These are phyloP conservation scores for Chlorella sorokiniana DNA, from an alignment of 139 green algal genomes.

Conservation along the genomic window DNA sequence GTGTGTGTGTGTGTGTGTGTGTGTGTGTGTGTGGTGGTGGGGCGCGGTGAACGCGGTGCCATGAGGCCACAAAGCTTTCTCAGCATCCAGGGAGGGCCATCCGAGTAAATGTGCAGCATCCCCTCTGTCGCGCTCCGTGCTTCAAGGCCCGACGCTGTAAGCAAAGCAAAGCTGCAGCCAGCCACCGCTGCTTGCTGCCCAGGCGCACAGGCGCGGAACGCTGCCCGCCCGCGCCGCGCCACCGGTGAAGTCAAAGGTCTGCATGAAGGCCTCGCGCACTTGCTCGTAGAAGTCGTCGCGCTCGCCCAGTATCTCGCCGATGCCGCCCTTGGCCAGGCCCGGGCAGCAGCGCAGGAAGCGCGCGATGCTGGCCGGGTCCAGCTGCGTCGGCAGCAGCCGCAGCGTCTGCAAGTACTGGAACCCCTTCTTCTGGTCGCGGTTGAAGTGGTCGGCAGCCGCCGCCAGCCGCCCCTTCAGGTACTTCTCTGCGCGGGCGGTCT, in stretches of 20 bases:
- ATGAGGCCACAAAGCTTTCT: too few relatives aligned
- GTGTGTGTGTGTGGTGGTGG: too few relatives aligned
- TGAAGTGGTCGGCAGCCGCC: conserved; percentile 95
- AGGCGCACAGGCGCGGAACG: too few relatives aligned
- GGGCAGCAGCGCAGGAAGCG: conserved; percentile 87
- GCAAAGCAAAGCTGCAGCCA: too few relatives aligned
- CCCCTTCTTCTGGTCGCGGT: conserved; percentile 94
- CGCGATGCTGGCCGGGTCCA: conserved; percentile 64
- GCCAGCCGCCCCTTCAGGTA: conserved; percentile 77
- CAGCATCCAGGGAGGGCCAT: too few relatives aligned
- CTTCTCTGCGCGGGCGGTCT: conserved; percentile 57
- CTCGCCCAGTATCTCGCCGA: conserved; percentile 95
- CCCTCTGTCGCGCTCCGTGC: too few relatives aligned
- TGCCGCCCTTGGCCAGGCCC: conserved; percentile 83
- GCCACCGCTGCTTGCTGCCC: too few relatives aligned
- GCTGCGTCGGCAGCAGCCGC: conserved; percentile 74
- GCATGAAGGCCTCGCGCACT: conserved; percentile 68
- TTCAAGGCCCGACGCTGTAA: too few relatives aligned
- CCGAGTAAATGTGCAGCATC: too few relatives aligned
- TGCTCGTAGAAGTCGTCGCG: conserved; percentile 83
- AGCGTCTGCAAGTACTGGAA: conserved; percentile 85
- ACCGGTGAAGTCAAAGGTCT: conserved; percentile 80
- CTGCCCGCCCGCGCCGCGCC: not conserved
- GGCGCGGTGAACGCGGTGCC: too few relatives aligned
- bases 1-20: too few relatives aligned